These are phyloP conservation scores for Hansfordia pulvinata DNA, from an alignment of 2,329 filamentous ascomycete genomes.

Conservation along the genomic window DNA sequence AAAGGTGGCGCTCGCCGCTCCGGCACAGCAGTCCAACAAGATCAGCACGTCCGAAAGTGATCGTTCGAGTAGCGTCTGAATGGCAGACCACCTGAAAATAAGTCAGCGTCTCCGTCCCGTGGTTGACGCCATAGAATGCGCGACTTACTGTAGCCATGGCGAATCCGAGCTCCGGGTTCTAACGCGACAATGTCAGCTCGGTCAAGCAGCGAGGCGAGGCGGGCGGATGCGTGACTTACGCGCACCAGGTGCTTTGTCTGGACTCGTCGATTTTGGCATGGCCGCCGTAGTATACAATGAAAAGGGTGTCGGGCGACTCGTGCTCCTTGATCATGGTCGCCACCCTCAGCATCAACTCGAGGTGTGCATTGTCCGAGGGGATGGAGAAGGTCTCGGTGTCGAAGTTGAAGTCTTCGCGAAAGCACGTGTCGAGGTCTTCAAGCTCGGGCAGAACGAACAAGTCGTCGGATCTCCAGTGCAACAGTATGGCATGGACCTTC, in stretches of 20 bases:
- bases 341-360: constrained; percentile 43
- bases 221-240: constrained; percentile 23
- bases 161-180: constrained; percentile 37
- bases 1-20: constrained; percentile 45
- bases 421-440: constrained; percentile 39
- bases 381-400: constrained; percentile 44
- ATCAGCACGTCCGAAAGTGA: constrained; percentile 44
- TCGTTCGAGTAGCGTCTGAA: constrained; percentile 43
- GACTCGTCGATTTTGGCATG: constrained; percentile 47
- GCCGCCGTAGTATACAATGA: constrained; percentile 45
- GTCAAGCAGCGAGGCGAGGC: neutral
- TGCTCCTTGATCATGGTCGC: constrained; percentile 42
- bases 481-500: constrained; percentile 37
- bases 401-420: constrained; percentile 40
- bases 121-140: neutral
- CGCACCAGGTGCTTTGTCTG: constrained; percentile 46
- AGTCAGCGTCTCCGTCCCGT: neutral
- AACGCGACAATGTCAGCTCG: constrained; percentile 3
- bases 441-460: constrained; percentile 44
- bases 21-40: constrained; percentile 44
- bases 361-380: constrained; percentile 42
- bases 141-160: constrained; percentile 38
- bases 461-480: constrained; percentile 45
- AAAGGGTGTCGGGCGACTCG: constrained; percentile 39
- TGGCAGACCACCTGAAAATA: constrained; percentile 38